Evolutionary conservation across 2,329 filamentous ascomycete species (phyloP).

Genomic region (Claviceps sp.): DNA sequence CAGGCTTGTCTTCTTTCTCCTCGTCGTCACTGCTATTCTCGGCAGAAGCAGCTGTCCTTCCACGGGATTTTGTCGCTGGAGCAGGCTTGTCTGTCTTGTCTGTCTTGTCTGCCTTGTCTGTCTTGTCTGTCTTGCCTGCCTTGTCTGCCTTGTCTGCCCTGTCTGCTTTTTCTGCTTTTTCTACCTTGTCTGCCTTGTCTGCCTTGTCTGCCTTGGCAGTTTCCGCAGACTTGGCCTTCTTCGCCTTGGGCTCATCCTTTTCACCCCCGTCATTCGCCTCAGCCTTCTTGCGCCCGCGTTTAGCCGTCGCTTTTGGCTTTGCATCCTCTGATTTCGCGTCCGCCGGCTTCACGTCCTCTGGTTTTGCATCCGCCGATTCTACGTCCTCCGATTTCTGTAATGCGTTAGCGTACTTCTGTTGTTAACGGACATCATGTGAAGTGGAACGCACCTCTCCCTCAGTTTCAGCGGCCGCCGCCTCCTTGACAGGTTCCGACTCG

Average conservation of each 20-base stretch:
- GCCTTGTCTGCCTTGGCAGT: conserved; percentile 12
- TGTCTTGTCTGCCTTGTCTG: conserved; percentile 11
- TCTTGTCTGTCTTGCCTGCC: too few species aligned
- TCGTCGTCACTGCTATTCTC: conserved; percentile 10
- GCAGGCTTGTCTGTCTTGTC: conserved; percentile 12
- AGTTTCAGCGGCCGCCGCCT: conserved; percentile 14
- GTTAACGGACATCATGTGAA: not conserved
- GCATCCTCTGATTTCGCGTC: conserved; percentile 4
- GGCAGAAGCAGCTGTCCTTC: not conserved
- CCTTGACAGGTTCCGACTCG: too few species aligned
- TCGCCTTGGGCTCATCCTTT: conserved; percentile 21
- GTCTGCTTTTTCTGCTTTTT: too few species aligned
- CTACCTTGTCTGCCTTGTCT: too few species aligned
- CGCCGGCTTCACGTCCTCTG: conserved; percentile 9
- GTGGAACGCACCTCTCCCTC: conserved; percentile 10
- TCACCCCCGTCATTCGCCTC: conserved; percentile 18
- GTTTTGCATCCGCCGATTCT: conserved; percentile 9
- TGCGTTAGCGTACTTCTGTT: not conserved
- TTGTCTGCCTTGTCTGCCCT: too few species aligned
- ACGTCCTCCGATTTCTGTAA: conserved; percentile 4
- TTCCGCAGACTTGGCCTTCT: conserved; percentile 22
- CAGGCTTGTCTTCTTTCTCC: conserved; percentile 4
- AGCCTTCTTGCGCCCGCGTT: conserved; percentile 22
- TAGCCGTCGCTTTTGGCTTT: conserved; percentile 20
- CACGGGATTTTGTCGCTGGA: not conserved